phyloP scores from a whole-genome alignment of 192 early-diverging fungal species.

The Backusella morwellensis region DNA sequence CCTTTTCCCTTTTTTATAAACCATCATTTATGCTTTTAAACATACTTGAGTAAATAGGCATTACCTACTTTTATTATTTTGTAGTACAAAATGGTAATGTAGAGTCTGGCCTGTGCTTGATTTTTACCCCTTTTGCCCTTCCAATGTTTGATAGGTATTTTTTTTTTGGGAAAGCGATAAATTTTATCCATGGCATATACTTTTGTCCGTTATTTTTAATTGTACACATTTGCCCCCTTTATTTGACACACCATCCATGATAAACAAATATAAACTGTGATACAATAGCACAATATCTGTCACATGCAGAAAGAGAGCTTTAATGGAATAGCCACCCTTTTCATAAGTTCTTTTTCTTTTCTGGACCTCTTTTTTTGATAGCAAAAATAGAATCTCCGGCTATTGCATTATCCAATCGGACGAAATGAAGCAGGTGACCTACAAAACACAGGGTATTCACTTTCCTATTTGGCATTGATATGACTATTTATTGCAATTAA shows the following conservation, averaged over 20 bases:
- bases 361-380: background rate
- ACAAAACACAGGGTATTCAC: background rate
- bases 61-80: background rate
- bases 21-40: background rate
- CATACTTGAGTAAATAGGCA: background rate
- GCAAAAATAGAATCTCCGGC: background rate
- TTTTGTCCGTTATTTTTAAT: background rate
- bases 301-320: background rate
- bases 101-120: background rate
- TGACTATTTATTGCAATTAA: background rate
- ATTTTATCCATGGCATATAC: background rate
- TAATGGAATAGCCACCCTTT: background rate
- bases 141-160: background rate
- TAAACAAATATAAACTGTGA: background rate
- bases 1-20: background rate
- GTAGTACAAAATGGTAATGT: background rate
- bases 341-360: background rate
- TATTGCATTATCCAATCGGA: background rate
- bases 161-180: background rate
- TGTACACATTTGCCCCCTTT: background rate
- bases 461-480: background rate
- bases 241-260: background rate
- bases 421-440: background rate
- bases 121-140: background rate
- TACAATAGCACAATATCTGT: background rate